These are phyloP conservation scores for Leishmania amazonensis DNA, from an alignment of 208 protist species.

Conservation along the genomic window DNA sequence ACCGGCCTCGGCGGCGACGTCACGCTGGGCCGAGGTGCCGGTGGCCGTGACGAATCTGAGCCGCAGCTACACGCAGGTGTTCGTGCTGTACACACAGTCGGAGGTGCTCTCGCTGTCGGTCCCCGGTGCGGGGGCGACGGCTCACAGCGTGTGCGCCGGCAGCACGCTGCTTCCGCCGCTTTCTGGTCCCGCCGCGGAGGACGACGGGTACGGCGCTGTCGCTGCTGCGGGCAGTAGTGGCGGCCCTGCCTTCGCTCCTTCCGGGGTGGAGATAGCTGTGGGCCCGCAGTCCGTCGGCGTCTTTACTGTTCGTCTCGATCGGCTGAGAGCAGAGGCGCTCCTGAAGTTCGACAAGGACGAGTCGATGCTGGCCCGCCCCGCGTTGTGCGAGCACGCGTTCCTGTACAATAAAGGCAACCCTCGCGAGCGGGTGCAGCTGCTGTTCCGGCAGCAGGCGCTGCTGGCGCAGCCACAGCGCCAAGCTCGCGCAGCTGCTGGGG, in stretches of 20 bases:
- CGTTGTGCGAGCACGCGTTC: constrained; percentile 70
- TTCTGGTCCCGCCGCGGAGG: neutral
- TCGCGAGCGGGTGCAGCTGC: constrained; percentile 58
- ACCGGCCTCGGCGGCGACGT: neutral
- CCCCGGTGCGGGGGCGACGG: neutral
- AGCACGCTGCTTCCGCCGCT: constrained; percentile 14
- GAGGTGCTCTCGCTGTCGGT: constrained; percentile 33
- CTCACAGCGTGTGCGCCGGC: constrained; percentile 4
- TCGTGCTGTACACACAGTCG: constrained; percentile 44
- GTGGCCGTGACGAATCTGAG: constrained; percentile 33
- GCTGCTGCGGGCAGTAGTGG: neutral
- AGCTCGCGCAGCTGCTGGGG: neutral
- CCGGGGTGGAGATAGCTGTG: constrained; percentile 34
- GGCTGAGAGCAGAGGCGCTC: constrained; percentile 57
- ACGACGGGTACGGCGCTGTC: neutral
- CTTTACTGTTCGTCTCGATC: constrained; percentile 73
- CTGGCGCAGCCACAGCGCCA: constrained; percentile 13
- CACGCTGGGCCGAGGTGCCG: constrained; percentile 24
- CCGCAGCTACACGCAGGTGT: constrained; percentile 28
- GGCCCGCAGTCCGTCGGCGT: constrained; percentile 36
- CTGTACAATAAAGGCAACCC: constrained; percentile 76
- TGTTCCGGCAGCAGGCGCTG: constrained; percentile 39
- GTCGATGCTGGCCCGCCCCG: constrained; percentile 28
- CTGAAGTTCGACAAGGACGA: constrained; percentile 70
- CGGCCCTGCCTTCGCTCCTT: neutral